phyloP scores from a whole-genome alignment of 495 filamentous ascomycete species.

The Penicillium macrosclerotiorum region DNA sequence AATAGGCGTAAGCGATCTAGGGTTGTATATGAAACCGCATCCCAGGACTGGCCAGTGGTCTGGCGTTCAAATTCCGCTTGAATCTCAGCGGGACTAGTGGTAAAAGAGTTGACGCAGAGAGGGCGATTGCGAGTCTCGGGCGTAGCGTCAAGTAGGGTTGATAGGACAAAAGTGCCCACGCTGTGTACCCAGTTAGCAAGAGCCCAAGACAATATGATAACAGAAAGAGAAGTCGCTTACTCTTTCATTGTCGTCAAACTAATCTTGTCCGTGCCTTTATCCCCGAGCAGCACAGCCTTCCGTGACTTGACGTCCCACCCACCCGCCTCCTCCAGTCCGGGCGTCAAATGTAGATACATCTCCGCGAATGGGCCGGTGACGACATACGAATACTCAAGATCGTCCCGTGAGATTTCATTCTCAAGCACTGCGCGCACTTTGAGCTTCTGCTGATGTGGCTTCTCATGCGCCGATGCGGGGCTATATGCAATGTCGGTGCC shows the following conservation, averaged over 20 bases:
- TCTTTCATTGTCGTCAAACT: constrained; percentile 67
- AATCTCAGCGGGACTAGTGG: constrained; percentile 59
- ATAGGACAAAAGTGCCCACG: constrained; percentile 63
- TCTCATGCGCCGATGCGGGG: constrained; percentile 55
- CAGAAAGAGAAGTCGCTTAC: constrained; percentile 43
- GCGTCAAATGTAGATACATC: constrained; percentile 51
- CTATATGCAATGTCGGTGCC: constrained; percentile 72
- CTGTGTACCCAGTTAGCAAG: constrained; percentile 30
- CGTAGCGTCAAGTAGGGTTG: constrained; percentile 53
- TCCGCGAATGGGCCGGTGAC: constrained; percentile 69
- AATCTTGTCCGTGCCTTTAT: constrained; percentile 50
- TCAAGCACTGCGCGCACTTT: constrained; percentile 60
- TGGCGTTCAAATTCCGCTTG: constrained; percentile 65
- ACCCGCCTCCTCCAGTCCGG: constrained; percentile 35
- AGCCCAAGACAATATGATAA: neutral
- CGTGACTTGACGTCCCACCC: constrained; percentile 55
- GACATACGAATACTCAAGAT: constrained; percentile 63
- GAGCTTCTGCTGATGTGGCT: constrained; percentile 69
- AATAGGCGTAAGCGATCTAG: constrained; percentile 48
- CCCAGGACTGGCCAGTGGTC: constrained; percentile 49
- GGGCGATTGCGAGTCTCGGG: constrained; percentile 50
- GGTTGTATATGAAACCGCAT: constrained; percentile 52
- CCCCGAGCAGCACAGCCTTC: constrained; percentile 57
- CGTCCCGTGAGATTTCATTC: constrained; percentile 30
- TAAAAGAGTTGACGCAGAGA: constrained; percentile 70